Evolutionary conservation across 2,329 filamentous ascomycete species (phyloP), one percentile per base, ranked within the genome.

Genomic region (Alternaria ventricosa): DNA sequence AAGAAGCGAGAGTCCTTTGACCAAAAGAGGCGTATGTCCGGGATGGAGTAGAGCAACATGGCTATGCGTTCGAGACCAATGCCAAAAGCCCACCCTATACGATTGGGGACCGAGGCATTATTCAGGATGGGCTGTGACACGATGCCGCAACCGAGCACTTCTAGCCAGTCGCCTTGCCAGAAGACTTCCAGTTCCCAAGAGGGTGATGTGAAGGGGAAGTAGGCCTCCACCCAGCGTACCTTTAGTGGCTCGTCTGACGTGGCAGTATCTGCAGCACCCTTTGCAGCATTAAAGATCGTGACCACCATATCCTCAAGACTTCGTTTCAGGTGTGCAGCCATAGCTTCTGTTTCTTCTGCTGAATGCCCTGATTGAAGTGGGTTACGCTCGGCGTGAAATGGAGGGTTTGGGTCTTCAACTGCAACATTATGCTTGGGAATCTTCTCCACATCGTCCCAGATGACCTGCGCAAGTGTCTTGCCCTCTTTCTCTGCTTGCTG

Each of bases 21-120:
- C 96, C 96, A 99, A 84, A 99, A 98, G 5, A 98, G 88, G 12
- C 96, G 90, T 71, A 99, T 99, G 77, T 99, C 96, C 0, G 94
- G 93, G 63, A 99, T 97, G 63, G 92, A 91, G 84, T 97, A 99
- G 23, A 99, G 88, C 36, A 99, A 87, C 96, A 99, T 99, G 64
- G 96, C 95, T 67, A 99, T 95, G 65, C 96, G 89, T 80, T 99
- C 96, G 27, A 99, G 87, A 3, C 96, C 96, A 18, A 98, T 85
- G 36, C 96, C 96, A 81, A 98, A 99, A 1, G 96, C 96, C 96
- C 96, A 99, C 6, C 94, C 95, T 3, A 97, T 81, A 74, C 92
- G 89, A 59, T 88, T 83, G 4, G 92, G 89, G 49, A 93, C 89
- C 54, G 89, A 91, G 0, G 95, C 94, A 58, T 92, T 90, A 79